phyloP scores from a whole-genome alignment of 2,329 filamentous ascomycete genomes.

The Colletotrichum karsti region DNA sequence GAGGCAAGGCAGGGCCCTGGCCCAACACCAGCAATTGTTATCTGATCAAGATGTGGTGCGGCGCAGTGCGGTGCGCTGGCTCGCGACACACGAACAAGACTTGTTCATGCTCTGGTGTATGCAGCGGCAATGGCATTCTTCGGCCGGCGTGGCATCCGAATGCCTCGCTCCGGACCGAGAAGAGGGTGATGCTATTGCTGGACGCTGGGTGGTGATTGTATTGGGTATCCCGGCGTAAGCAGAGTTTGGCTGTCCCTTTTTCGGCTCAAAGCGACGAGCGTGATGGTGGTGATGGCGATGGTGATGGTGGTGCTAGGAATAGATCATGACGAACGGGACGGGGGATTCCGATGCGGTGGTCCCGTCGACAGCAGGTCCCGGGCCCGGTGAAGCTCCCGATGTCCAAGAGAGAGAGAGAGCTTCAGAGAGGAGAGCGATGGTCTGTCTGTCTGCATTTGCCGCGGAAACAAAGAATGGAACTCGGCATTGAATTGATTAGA shows the following conservation, averaged over 20 bases:
- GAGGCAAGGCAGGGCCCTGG: too few relatives aligned
- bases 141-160: background rate
- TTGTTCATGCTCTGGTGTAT: background rate
- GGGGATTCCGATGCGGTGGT: conserved; percentile 1
- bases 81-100: background rate
- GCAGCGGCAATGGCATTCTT: background rate
- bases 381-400: too few relatives aligned
- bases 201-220: background rate
- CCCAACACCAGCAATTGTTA: background rate
- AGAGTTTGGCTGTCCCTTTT: background rate
- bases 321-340: conserved; percentile 6
- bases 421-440: background rate
- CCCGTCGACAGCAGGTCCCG: too few relatives aligned
- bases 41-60: too few relatives aligned
- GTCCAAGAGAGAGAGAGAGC: background rate
- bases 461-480: background rate
- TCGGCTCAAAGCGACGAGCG: conserved; percentile 3
- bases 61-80: background rate
- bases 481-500: conserved; percentile 20
- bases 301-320: conserved; percentile 14
- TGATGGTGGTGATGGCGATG: background rate
- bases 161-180: background rate
- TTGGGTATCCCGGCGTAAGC: background rate
- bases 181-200: background rate
- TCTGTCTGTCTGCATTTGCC: background rate